phyloP scores from a whole-genome alignment of 2,329 filamentous ascomycete species.

The Fusarium sp. region DNA sequence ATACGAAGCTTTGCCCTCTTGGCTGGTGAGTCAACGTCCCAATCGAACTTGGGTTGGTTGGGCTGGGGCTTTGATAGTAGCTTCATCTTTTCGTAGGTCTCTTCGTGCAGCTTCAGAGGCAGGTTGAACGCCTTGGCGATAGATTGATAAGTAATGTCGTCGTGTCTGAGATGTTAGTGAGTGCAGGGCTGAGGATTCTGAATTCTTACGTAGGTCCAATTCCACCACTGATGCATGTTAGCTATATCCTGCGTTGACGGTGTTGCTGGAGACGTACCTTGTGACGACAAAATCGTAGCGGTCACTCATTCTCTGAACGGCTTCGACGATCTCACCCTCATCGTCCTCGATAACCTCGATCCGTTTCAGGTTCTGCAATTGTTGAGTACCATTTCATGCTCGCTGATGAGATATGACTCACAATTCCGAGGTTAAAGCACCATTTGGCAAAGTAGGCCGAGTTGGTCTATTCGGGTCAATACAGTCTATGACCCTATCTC shows the following conservation, averaged over 20 bases:
- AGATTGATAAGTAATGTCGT: conserved; percentile 96
- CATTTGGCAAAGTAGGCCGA: conserved; percentile 74
- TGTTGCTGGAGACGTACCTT: conserved; percentile 60
- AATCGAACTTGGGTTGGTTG: conserved; percentile 81
- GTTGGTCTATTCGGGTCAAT: conserved; percentile 65
- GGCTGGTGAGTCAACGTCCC: conserved; percentile 83
- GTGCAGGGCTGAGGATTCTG: neutral
- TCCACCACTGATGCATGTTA: conserved; percentile 72
- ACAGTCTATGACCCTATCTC: conserved; percentile 5
- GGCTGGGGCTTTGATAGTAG: conserved; percentile 79
- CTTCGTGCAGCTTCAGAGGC: conserved; percentile 80
- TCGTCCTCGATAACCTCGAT: conserved; percentile 96
- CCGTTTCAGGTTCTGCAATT: conserved; percentile 75
- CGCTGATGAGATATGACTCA: conserved; percentile 50
- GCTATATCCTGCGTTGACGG: neutral
- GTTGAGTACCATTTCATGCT: conserved; percentile 1
- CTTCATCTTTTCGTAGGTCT: conserved; percentile 86
- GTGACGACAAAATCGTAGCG: conserved; percentile 96
- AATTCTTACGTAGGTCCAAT: conserved; percentile 87
- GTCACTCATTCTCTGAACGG: conserved; percentile 85
- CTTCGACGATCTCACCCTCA: conserved; percentile 89
- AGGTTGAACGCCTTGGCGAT: conserved; percentile 91
- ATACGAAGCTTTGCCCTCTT: conserved; percentile 89
- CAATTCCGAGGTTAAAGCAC: conserved; percentile 73
- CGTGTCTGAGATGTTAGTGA: conserved; percentile 72